Evolutionary conservation across 495 filamentous ascomycete genomes (phyloP), one percentile per base, ranked within the genome.

Genomic region (Penicillium angulare): DNA sequence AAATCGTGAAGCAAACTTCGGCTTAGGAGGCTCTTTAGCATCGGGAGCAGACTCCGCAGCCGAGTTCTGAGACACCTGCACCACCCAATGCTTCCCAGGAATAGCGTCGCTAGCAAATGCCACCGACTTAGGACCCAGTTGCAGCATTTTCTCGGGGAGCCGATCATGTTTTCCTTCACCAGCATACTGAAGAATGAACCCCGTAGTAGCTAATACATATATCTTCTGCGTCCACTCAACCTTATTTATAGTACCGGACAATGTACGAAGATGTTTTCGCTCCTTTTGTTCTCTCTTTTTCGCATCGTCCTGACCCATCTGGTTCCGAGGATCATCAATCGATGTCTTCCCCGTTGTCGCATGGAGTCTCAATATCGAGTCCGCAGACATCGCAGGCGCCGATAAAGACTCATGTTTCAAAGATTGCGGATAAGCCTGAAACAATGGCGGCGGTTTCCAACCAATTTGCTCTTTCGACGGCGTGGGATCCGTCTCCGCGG

Each of bases 41-140:
- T 75, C 71, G n/a, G 67, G 64, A 17, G 78, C 78, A 17, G 40
- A 34, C 23, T 93, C 86, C 8, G 83, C 76, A 16, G 86, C 81
- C 5, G 79, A 79, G 16, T 79, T 77, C 41, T 92, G 86, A n/a
- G 87, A 89, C 12, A 97, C 80, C 59, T 97, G 93, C 43, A 98
- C 61, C 2, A 98, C 93, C 83, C 86, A 96, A 56, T 92, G 93
- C 52, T 86, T 86, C 20, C 93, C 93, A 0, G 92, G 90, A 53
- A 98, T 93, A 3, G 87, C 81, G 68, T 98, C 93, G 56, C 86
- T 96, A 0, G 88, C 93, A 73, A 95, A 98, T 16, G 93, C 93
- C 10, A 90, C 90, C 5, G 93, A 96, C 15, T 89, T 82, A 50
- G 86, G 86, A 1, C 87, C 87, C 21, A 98, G 73, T 29, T 87